Conservation (phyloP, 2,329 filamentous ascomycete species). For the Monilinia laxa region DNA sequence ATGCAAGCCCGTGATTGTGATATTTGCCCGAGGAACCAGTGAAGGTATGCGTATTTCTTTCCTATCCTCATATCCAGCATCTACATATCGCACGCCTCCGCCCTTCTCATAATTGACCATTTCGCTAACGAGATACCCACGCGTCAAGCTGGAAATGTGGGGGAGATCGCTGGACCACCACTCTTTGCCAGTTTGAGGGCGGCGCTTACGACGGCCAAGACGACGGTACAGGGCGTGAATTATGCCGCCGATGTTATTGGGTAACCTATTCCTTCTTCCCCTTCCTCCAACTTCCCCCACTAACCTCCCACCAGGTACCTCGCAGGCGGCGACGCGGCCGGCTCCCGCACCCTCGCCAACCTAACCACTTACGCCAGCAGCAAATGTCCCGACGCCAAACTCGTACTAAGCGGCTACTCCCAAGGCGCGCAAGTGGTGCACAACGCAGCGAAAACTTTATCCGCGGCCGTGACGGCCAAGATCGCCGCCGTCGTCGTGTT, state of each 20-base stretch:
- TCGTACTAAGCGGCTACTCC: constrained; percentile 45
- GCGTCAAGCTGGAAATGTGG: constrained; percentile 46
- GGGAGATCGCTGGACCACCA: constrained; percentile 39
- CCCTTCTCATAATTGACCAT: background rate
- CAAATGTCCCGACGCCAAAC: constrained; percentile 43
- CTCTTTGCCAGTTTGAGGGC: constrained; percentile 37
- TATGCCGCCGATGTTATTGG: constrained; percentile 39
- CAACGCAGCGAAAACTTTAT: constrained; percentile 41
- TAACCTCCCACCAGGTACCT: constrained; percentile 8
- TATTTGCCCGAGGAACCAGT: constrained; percentile 50
- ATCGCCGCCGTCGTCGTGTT: constrained; percentile 46
- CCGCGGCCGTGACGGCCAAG: constrained; percentile 34
- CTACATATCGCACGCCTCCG: background rate
- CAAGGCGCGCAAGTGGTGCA: constrained; percentile 48
- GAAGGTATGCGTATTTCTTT: constrained; percentile 36
- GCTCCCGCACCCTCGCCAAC: constrained; percentile 28
- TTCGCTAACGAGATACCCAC: background rate
- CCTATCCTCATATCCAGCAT: no score
- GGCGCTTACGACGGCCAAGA: constrained; percentile 26
- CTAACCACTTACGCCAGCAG: constrained; percentile 40
- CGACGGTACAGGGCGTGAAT: constrained; percentile 39
- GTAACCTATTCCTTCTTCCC: constrained; percentile 23
- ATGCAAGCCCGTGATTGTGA: constrained; percentile 36
- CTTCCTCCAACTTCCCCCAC: background rate
- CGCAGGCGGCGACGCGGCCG: constrained; percentile 3